phyloP scores from a whole-genome alignment of 495 filamentous ascomycete species.

The Neurospora intermedia region DNA sequence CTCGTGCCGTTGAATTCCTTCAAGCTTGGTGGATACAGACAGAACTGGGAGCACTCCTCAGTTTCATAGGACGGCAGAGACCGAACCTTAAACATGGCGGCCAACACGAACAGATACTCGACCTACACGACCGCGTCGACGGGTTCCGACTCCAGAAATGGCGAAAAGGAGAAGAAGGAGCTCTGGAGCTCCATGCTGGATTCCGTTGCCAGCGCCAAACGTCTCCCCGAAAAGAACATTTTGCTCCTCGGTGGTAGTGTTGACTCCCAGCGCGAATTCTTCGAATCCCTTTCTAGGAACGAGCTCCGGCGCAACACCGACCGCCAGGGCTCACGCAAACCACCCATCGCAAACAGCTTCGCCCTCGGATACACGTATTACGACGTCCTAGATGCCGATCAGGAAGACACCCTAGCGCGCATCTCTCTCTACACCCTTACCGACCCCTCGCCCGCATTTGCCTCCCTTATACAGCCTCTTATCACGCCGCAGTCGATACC shows the following conservation, averaged over 20 bases:
- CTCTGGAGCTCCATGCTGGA: slow-evolving; percentile 95
- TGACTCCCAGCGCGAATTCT: slow-evolving; percentile 80
- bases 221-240: slow-evolving; percentile 84
- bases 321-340: slow-evolving; percentile 50
- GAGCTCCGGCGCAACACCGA: slow-evolving; percentile 45
- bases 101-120: slow-evolving; percentile 47
- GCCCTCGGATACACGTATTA: slow-evolving; percentile 92
- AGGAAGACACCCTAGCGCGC: slow-evolving; percentile 89
- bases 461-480: slow-evolving; percentile 72
- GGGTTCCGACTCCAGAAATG: slow-evolving; percentile 42
- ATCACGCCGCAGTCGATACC: slow-evolving; percentile 78
- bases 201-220: slow-evolving; percentile 78
- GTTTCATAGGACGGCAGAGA: not conserved
- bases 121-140: slow-evolving; percentile 39
- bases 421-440: slow-evolving; percentile 84
- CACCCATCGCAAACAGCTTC: slow-evolving; percentile 85
- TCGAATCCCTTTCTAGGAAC: slow-evolving; percentile 66
- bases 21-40: not conserved
- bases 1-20: not conserved
- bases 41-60: not conserved
- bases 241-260: slow-evolving; percentile 81
- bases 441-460: slow-evolving; percentile 70
- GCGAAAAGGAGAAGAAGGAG: slow-evolving; percentile 70
- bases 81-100: slow-evolving; percentile 28
- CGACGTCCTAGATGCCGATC: slow-evolving; percentile 88